Evolutionary conservation across 805 yeast species (phyloP).

Genomic region (Pichia heedii): DNA sequence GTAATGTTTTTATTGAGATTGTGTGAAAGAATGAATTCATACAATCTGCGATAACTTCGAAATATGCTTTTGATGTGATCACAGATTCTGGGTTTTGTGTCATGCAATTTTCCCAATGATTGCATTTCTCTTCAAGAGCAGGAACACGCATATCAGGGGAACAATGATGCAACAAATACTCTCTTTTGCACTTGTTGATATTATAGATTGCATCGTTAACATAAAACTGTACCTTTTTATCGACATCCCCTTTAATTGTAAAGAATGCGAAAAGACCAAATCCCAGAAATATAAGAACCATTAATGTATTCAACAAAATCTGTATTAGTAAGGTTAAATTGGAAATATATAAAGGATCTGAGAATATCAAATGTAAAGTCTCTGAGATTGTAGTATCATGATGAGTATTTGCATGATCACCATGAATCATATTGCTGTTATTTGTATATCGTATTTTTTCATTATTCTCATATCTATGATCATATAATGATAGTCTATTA

Average conservation of each 20-base stretch:
- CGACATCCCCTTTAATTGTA: constrained; percentile 46
- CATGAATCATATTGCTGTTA: too few species aligned
- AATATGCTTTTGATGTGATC: constrained; percentile 25
- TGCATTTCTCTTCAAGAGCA: constrained; percentile 61
- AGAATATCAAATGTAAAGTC: constrained; percentile 12
- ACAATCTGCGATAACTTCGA: constrained; percentile 27
- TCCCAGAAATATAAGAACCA: constrained; percentile 15
- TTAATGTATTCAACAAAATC: constrained; percentile 18
- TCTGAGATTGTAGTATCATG: not conserved
- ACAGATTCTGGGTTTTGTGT: constrained; percentile 55
- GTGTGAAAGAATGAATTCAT: constrained; percentile 27
- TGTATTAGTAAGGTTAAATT: constrained; percentile 22
- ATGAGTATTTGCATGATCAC: too few species aligned
- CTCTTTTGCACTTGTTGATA: constrained; percentile 58
- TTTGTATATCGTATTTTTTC: not conserved
- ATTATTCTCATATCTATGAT: too few species aligned
- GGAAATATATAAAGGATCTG: constrained; percentile 22
- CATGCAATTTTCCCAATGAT: constrained; percentile 76
- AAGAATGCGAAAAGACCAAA: constrained; percentile 16
- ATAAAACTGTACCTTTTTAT: constrained; percentile 55
- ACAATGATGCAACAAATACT: constrained; percentile 68
- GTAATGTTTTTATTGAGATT: constrained; percentile 18
- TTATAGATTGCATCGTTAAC: constrained; percentile 52
- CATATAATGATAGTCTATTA: not conserved
- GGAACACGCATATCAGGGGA: constrained; percentile 58